Conservation (phyloP, 2,329 filamentous ascomycete species). For the Verticillium alfalfae region DNA sequence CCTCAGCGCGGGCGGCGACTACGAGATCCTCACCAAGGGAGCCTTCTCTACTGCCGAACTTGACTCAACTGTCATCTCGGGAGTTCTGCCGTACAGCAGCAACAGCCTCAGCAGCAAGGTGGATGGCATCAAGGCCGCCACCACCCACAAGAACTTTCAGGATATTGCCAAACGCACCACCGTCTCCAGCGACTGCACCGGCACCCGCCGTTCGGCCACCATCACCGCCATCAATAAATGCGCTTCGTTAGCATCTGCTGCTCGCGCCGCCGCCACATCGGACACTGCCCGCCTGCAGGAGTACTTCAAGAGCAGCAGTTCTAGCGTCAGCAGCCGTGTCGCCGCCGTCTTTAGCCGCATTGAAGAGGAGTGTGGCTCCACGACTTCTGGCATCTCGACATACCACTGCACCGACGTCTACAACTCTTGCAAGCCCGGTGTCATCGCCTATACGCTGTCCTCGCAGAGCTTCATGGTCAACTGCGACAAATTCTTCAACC, state of each 20-base stretch:
- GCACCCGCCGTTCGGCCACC: constrained; percentile 32
- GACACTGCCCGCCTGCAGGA: constrained; percentile 38
- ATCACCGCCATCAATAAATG: constrained; percentile 44
- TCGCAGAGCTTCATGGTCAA: neutral
- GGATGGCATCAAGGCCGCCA: constrained; percentile 46
- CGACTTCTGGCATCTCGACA: constrained; percentile 36
- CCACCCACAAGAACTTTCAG: constrained; percentile 36
- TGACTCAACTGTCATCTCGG: constrained; percentile 42
- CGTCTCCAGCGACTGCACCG: constrained; percentile 45
- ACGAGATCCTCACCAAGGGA: constrained; percentile 47
- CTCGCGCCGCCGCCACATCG: constrained; percentile 1
- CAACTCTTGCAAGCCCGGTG: constrained; percentile 1
- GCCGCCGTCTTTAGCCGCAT: constrained; percentile 43
- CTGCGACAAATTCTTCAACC: constrained; percentile 16
- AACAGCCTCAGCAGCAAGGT: constrained; percentile 51
- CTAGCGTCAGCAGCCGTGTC: constrained; percentile 33
- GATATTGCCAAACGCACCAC: constrained; percentile 36
- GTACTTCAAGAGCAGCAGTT: constrained; percentile 56
- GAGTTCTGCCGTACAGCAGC: constrained; percentile 45
- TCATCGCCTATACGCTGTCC: neutral
- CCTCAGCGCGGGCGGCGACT: constrained; percentile 37
- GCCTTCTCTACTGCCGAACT: constrained; percentile 44
- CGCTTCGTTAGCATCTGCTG: constrained; percentile 37
- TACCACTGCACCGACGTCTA: constrained; percentile 57
- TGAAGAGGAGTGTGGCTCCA: constrained; percentile 49